phyloP scores from a whole-genome alignment of 768 basidiomycete genomes.

The Suillus alpinus region DNA sequence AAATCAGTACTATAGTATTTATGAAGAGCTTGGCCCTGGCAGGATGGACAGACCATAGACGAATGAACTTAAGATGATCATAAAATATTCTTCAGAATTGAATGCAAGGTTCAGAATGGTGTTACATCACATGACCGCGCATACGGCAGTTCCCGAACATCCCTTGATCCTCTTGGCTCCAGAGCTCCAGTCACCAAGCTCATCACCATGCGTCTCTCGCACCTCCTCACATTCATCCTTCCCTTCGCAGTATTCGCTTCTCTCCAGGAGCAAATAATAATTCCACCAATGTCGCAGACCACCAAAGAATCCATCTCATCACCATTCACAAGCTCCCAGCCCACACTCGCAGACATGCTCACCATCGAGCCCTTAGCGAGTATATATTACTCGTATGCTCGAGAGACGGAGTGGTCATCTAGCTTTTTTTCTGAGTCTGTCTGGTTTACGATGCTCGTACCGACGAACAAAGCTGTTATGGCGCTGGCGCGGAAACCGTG shows the following conservation, averaged over 20 bases:
- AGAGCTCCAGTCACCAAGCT: not conserved
- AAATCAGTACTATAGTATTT: not conserved
- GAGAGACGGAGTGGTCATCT: conserved; percentile 62
- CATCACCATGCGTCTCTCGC: conserved; percentile 14
- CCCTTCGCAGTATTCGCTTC: conserved; percentile 28
- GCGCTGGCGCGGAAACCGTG: conserved; percentile 79
- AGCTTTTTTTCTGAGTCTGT: conserved; percentile 36
- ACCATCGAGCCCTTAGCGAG: conserved; percentile 74
- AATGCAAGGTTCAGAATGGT: no score
- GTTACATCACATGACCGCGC: not conserved
- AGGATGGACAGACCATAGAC: not conserved
- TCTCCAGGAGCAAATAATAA: conserved; percentile 24
- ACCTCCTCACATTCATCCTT: conserved; percentile 28
- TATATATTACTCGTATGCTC: conserved; percentile 82
- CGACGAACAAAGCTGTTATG: conserved; percentile 88
- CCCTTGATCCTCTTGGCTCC: not conserved
- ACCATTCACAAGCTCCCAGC: conserved; percentile 43
- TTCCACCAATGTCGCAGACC: conserved; percentile 18
- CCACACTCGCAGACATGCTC: conserved; percentile 71
- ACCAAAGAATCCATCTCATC: conserved; percentile 16
- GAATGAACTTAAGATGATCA: not conserved
- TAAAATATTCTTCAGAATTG: no score
- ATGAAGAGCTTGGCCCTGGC: not conserved
- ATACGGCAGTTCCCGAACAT: not conserved
- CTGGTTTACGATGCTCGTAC: conserved; percentile 65